Percentiles rank a stretch among this genome's conserved stretches.
phyloP scores from a whole-genome alignment of 345 rosid species.

The Eucalyptus brandiana region DNA sequence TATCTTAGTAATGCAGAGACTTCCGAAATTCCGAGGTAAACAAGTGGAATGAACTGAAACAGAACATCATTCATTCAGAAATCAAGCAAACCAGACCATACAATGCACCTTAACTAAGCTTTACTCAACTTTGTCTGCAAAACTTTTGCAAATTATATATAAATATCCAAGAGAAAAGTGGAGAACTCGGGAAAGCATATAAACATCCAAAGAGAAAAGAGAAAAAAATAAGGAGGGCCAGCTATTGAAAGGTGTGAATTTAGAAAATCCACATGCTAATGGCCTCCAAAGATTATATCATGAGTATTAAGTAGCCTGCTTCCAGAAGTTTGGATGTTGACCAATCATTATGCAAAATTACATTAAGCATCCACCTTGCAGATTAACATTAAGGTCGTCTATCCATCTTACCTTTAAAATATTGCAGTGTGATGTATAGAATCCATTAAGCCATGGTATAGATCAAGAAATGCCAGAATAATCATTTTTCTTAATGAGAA shows the following conservation, averaged over 20 bases:
- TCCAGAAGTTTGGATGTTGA: neutral
- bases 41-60: neutral
- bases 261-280: neutral
- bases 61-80: neutral
- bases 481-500: neutral
- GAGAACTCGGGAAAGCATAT: neutral
- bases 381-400: neutral
- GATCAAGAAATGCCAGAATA: neutral
- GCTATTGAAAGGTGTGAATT: neutral
- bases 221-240: neutral
- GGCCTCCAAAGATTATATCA: neutral
- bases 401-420: neutral
- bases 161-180: neutral
- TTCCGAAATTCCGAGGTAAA: neutral
- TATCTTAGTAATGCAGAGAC: neutral
- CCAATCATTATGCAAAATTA: neutral
- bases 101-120: neutral
- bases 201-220: neutral
- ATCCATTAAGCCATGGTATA: neutral
- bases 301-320: neutral
- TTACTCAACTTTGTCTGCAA: neutral
- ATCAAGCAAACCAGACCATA: neutral
- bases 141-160: neutral
- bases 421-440: neutral
- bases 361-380: neutral